These are phyloP conservation scores for Thielaviopsis ethacetica DNA, from an alignment of 2,329 filamentous ascomycete species.

Conservation along the genomic window DNA sequence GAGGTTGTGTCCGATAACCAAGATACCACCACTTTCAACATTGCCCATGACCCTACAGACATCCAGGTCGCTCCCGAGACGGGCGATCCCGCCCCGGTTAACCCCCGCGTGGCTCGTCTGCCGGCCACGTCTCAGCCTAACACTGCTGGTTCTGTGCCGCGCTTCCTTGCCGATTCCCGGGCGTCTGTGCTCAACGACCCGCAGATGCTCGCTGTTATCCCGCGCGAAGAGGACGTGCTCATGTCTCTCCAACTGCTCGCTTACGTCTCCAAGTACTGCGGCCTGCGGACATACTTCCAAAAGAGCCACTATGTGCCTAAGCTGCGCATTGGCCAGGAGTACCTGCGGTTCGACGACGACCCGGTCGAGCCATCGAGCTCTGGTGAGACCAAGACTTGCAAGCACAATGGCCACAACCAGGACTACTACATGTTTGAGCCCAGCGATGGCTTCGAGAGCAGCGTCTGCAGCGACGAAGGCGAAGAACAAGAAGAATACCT, in stretches of 20 bases:
- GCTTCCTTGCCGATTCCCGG: conserved; percentile 55
- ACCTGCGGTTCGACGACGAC: conserved; percentile 60
- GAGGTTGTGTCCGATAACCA: conserved; percentile 72
- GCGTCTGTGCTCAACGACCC: conserved; percentile 49
- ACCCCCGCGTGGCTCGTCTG: conserved; percentile 20
- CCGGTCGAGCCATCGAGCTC: conserved; percentile 14
- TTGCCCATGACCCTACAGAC: conserved; percentile 72
- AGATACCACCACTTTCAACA: conserved; percentile 83
- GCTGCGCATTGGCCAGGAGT: conserved; percentile 75
- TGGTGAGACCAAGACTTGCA: background rate
- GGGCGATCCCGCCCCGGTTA: conserved; percentile 45
- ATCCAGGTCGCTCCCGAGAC: conserved; percentile 62
- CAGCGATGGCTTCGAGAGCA: too few species aligned
- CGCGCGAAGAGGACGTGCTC: conserved; percentile 88
- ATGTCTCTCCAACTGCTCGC: conserved; percentile 95
- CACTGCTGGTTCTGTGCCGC: conserved; percentile 52
- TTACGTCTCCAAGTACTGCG: conserved; percentile 98
- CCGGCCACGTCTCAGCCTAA: conserved; percentile 8
- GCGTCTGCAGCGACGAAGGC: too few species aligned
- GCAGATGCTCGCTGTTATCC: conserved; percentile 76
- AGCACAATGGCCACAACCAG: background rate
- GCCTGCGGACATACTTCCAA: conserved; percentile 88
- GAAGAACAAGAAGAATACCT: conserved; percentile 72
- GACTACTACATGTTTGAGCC: too few species aligned
- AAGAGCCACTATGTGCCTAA: conserved; percentile 83